A percentile compares a stretch with the other conserved stretches of the same genome.
phyloP scores from a whole-genome alignment of 1,284 basidiomycete genomes.

The Lentinula novae-zelandiae region DNA sequence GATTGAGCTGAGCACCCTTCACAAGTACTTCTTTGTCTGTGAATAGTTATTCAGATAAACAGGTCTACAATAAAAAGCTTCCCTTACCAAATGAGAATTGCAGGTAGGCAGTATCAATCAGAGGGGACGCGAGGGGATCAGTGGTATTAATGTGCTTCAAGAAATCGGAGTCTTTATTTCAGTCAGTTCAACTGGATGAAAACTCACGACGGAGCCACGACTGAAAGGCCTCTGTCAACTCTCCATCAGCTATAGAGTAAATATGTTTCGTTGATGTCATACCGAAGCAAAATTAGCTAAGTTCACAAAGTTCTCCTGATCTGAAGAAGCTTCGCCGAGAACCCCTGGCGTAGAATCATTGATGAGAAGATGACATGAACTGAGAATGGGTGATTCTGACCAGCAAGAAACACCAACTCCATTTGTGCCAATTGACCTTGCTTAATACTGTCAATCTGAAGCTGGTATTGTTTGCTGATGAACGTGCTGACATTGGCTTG shows the following conservation, averaged over 20 bases:
- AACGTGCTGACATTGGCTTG: not conserved
- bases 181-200: not conserved
- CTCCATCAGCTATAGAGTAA: not conserved
- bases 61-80: not conserved
- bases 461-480: not conserved
- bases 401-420: not conserved
- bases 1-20: not conserved
- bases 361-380: not conserved
- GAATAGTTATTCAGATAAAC: not conserved
- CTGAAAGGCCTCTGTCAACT: slow-evolving; percentile 11
- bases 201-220: slow-evolving; percentile 16
- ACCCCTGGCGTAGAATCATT: not conserved
- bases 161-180: not conserved
- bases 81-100: not conserved
- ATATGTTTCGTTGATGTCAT: not conserved
- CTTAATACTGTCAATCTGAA: not conserved
- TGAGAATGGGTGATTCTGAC: not conserved
- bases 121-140: slow-evolving; percentile 35
- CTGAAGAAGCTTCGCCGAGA: not conserved
- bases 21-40: slow-evolving; percentile 5
- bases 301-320: not conserved
- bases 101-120: slow-evolving; percentile 39
- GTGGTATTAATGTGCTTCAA: slow-evolving; percentile 28
- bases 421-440: not conserved
- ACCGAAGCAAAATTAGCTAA: not conserved